phyloP scores from a whole-genome alignment of 106 monocot species.

The Phalaenopsis aphrodite region DNA sequence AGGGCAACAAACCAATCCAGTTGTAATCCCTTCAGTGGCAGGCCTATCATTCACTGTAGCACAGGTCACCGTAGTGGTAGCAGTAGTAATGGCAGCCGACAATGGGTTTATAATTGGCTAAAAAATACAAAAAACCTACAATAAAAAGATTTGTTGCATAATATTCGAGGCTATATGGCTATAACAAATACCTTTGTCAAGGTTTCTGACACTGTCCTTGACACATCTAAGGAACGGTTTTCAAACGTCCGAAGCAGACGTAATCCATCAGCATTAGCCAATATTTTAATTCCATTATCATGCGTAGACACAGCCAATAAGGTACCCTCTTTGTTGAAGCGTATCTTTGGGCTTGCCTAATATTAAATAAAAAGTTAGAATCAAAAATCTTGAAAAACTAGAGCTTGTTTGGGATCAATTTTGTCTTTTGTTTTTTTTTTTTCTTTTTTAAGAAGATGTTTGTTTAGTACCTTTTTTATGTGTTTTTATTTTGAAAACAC shows the following conservation, averaged over 20 bases:
- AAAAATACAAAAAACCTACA: constrained; percentile 6
- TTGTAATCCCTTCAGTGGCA: constrained; percentile 30
- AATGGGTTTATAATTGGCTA: constrained; percentile 68
- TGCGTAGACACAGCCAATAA: constrained; percentile 68
- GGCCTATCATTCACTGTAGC: constrained; percentile 42
- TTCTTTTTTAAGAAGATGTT: too few relatives aligned
- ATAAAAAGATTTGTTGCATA: background rate
- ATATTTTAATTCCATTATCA: constrained; percentile 79
- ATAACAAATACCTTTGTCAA: constrained; percentile 32
- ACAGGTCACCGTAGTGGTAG: constrained; percentile 10
- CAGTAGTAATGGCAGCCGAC: constrained; percentile 26
- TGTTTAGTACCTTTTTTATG: too few relatives aligned
- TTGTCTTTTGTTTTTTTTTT: too few relatives aligned
- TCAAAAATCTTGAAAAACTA: background rate
- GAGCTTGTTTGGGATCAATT: too few relatives aligned
- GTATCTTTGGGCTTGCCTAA: constrained; percentile 58
- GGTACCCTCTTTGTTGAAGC: constrained; percentile 85
- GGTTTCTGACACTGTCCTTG: constrained; percentile 44
- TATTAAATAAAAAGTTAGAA: constrained; percentile 7
- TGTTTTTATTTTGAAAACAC: too few relatives aligned
- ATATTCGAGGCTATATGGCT: background rate
- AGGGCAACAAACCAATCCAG: constrained; percentile 42
- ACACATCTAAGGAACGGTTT: constrained; percentile 47
- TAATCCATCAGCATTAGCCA: constrained; percentile 70
- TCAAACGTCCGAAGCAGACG: constrained; percentile 43